These are phyloP conservation scores for Acanthamoeba quina DNA, from an alignment of 208 protist species.

Conservation along the genomic window DNA sequence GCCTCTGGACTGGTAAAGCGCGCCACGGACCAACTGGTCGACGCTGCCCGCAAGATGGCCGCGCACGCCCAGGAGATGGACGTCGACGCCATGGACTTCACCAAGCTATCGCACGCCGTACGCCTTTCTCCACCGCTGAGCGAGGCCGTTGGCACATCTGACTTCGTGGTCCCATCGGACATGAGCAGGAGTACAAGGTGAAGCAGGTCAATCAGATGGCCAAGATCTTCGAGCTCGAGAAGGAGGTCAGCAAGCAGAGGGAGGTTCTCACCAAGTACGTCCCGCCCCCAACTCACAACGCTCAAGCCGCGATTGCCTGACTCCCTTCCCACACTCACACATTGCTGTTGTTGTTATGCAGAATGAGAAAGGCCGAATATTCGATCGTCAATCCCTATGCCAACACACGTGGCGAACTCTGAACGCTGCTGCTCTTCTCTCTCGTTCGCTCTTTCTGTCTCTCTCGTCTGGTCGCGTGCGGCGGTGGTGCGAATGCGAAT, in stretches of 20 bases:
- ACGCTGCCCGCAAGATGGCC: background rate
- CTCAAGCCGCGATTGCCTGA: no score
- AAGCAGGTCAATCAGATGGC: conserved; percentile 50
- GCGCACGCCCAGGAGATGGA: background rate
- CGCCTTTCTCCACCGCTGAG: no score
- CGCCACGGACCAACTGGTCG: conserved; percentile 56
- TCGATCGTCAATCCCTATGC: conserved; percentile 25
- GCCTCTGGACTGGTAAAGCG: conserved; percentile 62
- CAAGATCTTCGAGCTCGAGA: conserved; percentile 69
- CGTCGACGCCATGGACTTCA: conserved; percentile 50
- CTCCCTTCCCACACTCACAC: background rate
- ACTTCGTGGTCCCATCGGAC: background rate
- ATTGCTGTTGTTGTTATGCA: background rate
- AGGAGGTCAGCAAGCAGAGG: conserved; percentile 52
- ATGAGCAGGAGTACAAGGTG: conserved; percentile 55
- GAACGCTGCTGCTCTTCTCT: background rate
- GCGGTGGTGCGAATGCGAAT: background rate
- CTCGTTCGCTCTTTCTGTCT: background rate
- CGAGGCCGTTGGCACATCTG: no score
- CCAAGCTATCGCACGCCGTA: conserved; percentile 23
- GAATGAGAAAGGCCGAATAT: conserved; percentile 54
- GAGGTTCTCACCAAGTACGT: conserved; percentile 15
- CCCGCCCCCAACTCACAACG: no score
- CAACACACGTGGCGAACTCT: background rate
- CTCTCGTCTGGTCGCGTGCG: background rate